These are phyloP conservation scores for Apiospora hydei DNA, from an alignment of 2,329 filamentous ascomycete genomes.

Conservation along the genomic window DNA sequence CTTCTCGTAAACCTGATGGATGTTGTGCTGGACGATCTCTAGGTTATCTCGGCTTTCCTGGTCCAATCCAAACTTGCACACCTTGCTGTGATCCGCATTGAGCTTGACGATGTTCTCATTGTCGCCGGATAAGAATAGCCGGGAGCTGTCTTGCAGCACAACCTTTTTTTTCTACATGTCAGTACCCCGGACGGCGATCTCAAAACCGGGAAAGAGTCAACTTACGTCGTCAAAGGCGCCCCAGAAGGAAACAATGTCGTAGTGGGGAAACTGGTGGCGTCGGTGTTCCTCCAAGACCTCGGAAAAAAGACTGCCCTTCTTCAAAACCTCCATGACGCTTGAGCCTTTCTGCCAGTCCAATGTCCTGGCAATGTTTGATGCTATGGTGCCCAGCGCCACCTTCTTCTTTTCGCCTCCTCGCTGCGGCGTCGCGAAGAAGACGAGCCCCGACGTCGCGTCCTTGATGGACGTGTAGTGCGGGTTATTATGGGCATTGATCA, in stretches of 20 bases:
- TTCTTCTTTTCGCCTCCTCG: conserved; percentile 30
- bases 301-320: conserved; percentile 32
- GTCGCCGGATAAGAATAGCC: conserved; percentile 27
- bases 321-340: conserved; percentile 30
- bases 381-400: conserved; percentile 32
- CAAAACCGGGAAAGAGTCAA: not conserved
- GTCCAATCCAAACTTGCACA: conserved; percentile 32
- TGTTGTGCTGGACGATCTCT: conserved; percentile 28
- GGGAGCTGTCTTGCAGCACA: conserved; percentile 28
- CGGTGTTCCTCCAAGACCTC: conserved; percentile 29
- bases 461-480: conserved; percentile 33
- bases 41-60: conserved; percentile 28
- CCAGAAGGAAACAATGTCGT: conserved; percentile 34
- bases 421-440: conserved; percentile 40
- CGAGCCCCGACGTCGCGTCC: conserved; percentile 32
- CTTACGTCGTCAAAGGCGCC: conserved; percentile 34
- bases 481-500: conserved; percentile 39
- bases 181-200: not conserved
- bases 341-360: conserved; percentile 31
- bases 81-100: conserved; percentile 28
- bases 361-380: conserved; percentile 30
- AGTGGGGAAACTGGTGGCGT: not conserved
- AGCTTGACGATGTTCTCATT: conserved; percentile 31
- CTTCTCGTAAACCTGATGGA: conserved; percentile 25
- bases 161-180: conserved; percentile 27